A percentile compares a stretch with the other conserved stretches of the same genome.
Conservation (phyloP, 139 green algal genomes). For the Coelastrella sp. region DNA sequence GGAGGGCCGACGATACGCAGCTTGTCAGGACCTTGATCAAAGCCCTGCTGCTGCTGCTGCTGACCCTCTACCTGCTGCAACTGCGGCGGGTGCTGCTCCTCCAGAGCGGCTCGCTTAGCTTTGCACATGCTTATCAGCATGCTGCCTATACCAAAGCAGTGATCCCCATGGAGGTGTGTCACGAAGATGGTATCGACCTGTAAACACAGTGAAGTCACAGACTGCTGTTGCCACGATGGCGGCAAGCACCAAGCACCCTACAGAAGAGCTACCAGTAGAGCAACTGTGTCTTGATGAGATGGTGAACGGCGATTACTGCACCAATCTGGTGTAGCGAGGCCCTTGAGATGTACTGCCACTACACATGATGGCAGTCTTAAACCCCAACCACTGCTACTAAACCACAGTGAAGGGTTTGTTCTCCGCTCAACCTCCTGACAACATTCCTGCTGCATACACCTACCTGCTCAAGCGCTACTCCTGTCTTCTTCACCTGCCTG, state of each 20-base stretch:
- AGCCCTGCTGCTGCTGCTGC: conserved; percentile 4
- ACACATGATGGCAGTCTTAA: no score
- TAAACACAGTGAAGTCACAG: not conserved
- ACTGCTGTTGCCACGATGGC: no score
- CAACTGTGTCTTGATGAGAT: no score
- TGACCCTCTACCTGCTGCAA: no score
- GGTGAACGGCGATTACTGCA: not conserved
- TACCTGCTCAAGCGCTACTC: conserved; percentile 61
- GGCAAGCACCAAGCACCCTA: no score
- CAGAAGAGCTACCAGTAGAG: no score
- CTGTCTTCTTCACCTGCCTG: conserved; percentile 68
- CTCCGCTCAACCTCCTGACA: no score
- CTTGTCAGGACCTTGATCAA: not conserved
- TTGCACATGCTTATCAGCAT: conserved; percentile 52
- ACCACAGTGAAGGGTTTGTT: no score
- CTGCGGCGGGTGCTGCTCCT: conserved; percentile 31
- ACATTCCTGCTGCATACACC: no score
- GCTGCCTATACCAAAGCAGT: conserved; percentile 92
- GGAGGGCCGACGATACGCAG: conserved; percentile 9
- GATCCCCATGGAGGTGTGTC: conserved; percentile 97
- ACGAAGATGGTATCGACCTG: conserved; percentile 81
- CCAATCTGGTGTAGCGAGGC: not conserved
- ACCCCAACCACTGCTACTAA: no score
- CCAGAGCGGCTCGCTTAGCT: not conserved
- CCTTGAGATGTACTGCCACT: no score